Base-by-base conservation (phyloP, 208 protist species). In the Trypanosoma lewisi region DNA sequence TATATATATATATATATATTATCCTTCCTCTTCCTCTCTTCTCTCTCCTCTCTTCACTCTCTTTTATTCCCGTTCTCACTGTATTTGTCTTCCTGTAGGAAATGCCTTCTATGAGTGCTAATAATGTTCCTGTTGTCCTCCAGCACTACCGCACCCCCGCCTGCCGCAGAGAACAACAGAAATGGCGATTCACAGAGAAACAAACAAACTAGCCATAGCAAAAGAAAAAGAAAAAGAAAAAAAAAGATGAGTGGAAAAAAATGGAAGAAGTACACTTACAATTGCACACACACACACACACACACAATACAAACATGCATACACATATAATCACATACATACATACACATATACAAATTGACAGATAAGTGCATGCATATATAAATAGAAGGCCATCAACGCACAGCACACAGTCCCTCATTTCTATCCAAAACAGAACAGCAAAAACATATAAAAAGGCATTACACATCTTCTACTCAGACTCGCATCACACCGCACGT, bases 1-100 rank as follows among this genome's bases (percentile, higher is more conserved):
- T 50, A 50, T 50, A 50, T 50, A 50, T 50, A 50, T 50, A 50
- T 50, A 50, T 45, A 33, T 63, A 30, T 63, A 37, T 58, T 58
- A 8, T 57, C 14, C 6, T 36, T 39, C 19, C 30, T 34, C 30
- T 48, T 47, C 28, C 51, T 47, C 33, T 41, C 47, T 23, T 56
- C 53, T 12, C 33, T 65, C 30, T 36, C 27, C 8, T 23, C n/a
- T 37, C 34, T 44, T 27, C 14, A 41, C 14, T 41, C 9, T 41
- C 14, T 41, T 41, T 16, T 14, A 41, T 16, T 16, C 36, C 7
- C 7, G 9, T 41, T 41, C 14, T 14, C 7, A 41, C 7, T 41
- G 14, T 16, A 41, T 50, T 44, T 17, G 39, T 17, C 39, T 44
- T 44, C 14, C 39, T 44, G 8, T 44, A 19, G 39, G 3, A 19